These are phyloP conservation scores for Malania oleifera DNA, from an alignment of 164 flowering plant genomes.

Conservation along the genomic window DNA sequence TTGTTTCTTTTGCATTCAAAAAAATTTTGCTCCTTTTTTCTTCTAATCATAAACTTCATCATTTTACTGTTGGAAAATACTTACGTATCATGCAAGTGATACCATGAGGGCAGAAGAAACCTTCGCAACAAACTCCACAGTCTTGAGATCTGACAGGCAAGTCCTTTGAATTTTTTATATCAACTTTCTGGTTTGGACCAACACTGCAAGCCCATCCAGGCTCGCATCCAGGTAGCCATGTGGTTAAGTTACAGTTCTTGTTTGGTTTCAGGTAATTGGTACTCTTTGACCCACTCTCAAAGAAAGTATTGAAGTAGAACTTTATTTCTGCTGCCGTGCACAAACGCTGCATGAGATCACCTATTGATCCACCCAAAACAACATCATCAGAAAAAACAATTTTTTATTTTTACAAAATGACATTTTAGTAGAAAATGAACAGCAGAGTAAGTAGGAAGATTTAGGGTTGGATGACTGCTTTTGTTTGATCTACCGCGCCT, in stretches of 20 bases:
- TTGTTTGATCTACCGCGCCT: no score
- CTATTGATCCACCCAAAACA: constrained; percentile 25
- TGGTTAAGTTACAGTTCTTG: constrained; percentile 74
- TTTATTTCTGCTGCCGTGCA: constrained; percentile 89
- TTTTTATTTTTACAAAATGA: no score
- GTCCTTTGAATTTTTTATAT: constrained; percentile 39
- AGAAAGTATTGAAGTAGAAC: constrained; percentile 52
- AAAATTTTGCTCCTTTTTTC: no score
- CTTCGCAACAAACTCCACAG: constrained; percentile 80
- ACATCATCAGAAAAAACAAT: constrained; percentile 17
- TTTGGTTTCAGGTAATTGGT: constrained; percentile 59
- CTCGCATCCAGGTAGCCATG: constrained; percentile 90
- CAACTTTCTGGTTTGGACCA: constrained; percentile 33
- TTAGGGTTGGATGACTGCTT: no score
- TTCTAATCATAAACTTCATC: background rate
- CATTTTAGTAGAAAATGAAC: no score
- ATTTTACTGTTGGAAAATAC: constrained; percentile 20
- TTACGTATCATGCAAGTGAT: constrained; percentile 98
- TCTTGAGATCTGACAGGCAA: constrained; percentile 50
- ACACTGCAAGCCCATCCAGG: constrained; percentile 93
- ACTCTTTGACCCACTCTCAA: constrained; percentile 26
- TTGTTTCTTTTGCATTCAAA: background rate
- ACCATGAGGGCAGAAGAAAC: constrained; percentile 92
- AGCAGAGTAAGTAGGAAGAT: no score
- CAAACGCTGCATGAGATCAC: constrained; percentile 52